Percentiles rank a stretch among this genome's conserved stretches.
Evolutionary conservation across 2,329 filamentous ascomycete species (phyloP).

Genomic region (Coniochaeta sp.): DNA sequence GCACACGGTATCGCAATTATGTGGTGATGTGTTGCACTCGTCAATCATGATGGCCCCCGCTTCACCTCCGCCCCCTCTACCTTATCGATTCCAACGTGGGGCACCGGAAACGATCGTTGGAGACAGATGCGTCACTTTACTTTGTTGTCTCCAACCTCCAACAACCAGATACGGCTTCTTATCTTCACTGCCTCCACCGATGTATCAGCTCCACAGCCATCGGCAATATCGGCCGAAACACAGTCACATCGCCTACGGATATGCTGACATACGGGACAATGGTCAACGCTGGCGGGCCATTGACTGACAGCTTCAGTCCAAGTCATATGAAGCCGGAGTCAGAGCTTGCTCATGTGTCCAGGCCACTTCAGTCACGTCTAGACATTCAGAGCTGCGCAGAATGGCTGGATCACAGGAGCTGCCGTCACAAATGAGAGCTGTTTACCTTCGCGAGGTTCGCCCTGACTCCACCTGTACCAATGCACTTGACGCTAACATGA

Average conservation of each 20-base stretch:
- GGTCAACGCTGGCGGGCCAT: background rate
- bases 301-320: background rate
- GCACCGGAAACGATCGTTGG: background rate
- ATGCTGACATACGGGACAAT: background rate
- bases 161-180: no score
- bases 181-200: no score
- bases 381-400: background rate
- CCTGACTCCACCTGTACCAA: background rate
- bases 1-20: background rate
- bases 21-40: background rate
- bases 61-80: background rate
- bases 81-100: background rate
- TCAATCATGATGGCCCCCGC: background rate
- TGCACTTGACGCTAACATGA: background rate
- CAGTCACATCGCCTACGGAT: background rate
- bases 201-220: no score
- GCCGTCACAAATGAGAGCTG: background rate
- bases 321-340: background rate
- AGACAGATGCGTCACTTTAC: no score
- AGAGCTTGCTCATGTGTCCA: background rate
- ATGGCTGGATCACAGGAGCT: background rate
- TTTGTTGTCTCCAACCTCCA: no score
- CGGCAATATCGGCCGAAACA: no score
- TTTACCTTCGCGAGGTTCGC: background rate
- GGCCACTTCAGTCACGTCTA: background rate